Conservation (phyloP, 2,329 filamentous ascomycete species). For the Aspergillus awamori region DNA sequence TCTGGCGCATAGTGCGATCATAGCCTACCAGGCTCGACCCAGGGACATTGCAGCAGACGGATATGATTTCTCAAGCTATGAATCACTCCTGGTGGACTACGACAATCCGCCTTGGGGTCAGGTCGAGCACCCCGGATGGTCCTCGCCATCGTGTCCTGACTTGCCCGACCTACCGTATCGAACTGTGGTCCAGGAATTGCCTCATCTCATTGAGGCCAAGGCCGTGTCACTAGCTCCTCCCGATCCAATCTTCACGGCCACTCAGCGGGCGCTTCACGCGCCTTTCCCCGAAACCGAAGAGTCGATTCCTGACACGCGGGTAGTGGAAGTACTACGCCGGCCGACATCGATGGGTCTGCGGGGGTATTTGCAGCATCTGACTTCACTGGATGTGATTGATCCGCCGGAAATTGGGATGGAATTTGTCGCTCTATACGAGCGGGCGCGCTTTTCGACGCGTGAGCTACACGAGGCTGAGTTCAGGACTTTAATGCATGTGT, state of each 20-base stretch:
- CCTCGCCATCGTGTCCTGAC: constrained; percentile 73
- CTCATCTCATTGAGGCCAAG: constrained; percentile 88
- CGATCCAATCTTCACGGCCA: constrained; percentile 46
- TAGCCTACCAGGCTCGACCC: constrained; percentile 77
- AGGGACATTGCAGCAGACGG: constrained; percentile 56
- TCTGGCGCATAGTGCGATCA: constrained; percentile 74
- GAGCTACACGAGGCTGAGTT: constrained; percentile 73
- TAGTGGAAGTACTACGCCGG: constrained; percentile 72
- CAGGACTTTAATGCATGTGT: constrained; percentile 76
- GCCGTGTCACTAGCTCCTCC: constrained; percentile 80
- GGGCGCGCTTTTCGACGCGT: constrained; percentile 75
- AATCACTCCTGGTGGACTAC: constrained; percentile 37
- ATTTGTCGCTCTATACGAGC: constrained; percentile 80
- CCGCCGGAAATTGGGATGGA: constrained; percentile 52
- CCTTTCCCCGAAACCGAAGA: constrained; percentile 38
- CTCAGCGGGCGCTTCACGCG: constrained; percentile 40
- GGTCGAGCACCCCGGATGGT: constrained; percentile 89
- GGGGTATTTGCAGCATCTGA: constrained; percentile 75
- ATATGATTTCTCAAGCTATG: constrained; percentile 31
- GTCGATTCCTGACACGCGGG: constrained; percentile 63
- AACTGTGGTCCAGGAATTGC: constrained; percentile 79
- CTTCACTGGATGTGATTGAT: constrained; percentile 65
- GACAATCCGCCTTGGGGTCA: constrained; percentile 71
- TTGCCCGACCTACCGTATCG: constrained; percentile 81
- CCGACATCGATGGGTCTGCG: constrained; percentile 72